Conservation (phyloP, 495 filamentous ascomycete genomes). For the Xylaria bambusicola region DNA sequence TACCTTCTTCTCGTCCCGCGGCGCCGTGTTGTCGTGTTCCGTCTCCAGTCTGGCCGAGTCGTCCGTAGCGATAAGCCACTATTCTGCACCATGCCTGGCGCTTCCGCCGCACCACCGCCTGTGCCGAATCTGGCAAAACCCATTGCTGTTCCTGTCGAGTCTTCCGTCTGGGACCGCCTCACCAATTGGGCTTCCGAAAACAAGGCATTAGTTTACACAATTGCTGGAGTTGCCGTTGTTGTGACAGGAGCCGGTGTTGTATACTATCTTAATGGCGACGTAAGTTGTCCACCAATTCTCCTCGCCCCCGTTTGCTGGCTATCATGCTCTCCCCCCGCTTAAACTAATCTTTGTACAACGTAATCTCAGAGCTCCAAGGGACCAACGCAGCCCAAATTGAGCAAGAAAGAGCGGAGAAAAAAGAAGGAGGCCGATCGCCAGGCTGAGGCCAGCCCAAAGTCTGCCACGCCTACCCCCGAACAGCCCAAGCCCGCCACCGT, state of each 20-base stretch:
- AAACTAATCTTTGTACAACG: conserved; percentile 3
- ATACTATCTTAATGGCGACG: conserved; percentile 72
- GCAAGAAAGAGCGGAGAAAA: conserved; percentile 63
- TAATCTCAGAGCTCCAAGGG: conserved; percentile 30
- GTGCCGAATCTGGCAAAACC: conserved; percentile 40
- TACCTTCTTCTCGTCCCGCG: not conserved
- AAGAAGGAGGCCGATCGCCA: conserved; percentile 72
- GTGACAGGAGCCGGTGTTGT: conserved; percentile 86
- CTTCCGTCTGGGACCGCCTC: conserved; percentile 84
- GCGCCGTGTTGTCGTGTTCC: not conserved
- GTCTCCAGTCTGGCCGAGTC: not conserved
- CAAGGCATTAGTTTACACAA: conserved; percentile 92
- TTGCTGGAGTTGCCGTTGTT: conserved; percentile 89
- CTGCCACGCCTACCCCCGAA: conserved; percentile 36
- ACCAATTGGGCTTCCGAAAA: conserved; percentile 93
- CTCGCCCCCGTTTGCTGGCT: not conserved
- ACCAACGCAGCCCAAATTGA: conserved; percentile 40
- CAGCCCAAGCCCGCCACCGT: conserved; percentile 55
- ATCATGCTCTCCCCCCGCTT: not conserved
- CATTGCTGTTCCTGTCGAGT: conserved; percentile 45
- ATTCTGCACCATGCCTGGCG: conserved; percentile 41
- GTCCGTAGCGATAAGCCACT: not conserved
- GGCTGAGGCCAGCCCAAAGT: conserved; percentile 47
- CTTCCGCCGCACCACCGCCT: conserved; percentile 42
- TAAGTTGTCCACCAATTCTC: conserved; percentile 34